Percentiles rank a stretch among this genome's conserved stretches.
Evolutionary conservation across 2,329 filamentous ascomycete species (phyloP).

Genomic region (Talaromyces albobiverticillius): DNA sequence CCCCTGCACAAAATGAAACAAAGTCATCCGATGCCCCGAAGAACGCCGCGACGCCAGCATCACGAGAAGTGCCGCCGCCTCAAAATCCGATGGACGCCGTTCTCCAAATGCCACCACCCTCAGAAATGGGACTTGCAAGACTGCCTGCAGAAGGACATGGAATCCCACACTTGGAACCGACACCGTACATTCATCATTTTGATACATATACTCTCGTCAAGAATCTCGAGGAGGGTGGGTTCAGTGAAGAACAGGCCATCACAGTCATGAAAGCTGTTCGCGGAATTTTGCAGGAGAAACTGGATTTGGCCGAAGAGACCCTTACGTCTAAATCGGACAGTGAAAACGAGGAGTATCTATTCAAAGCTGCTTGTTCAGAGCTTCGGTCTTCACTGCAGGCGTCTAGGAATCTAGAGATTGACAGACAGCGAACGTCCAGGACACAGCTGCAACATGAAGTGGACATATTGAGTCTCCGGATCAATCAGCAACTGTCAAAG

Average conservation of each 20-base stretch:
- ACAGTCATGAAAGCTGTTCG: constrained; percentile 92
- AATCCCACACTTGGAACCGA: constrained; percentile 63
- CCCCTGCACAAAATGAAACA: background rate
- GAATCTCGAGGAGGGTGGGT: constrained; percentile 69
- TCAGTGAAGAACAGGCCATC: constrained; percentile 70
- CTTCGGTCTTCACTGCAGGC: constrained; percentile 82
- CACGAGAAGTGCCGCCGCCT: constrained; percentile 9
- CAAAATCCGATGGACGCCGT: constrained; percentile 37
- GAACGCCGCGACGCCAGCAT: no score
- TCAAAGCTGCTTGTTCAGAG: constrained; percentile 89
- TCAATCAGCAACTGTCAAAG: constrained; percentile 77
- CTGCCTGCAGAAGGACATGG: constrained; percentile 40
- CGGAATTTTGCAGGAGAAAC: constrained; percentile 70
- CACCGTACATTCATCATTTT: constrained; percentile 91
- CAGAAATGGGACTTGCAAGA: constrained; percentile 29
- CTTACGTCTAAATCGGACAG: constrained; percentile 88
- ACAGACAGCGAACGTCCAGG: constrained; percentile 77
- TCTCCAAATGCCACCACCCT: constrained; percentile 41
- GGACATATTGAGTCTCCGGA: constrained; percentile 82
- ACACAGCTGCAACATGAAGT: constrained; percentile 88
- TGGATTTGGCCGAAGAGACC: constrained; percentile 74
- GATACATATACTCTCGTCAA: constrained; percentile 89
- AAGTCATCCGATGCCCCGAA: background rate
- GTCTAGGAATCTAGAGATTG: constrained; percentile 70
- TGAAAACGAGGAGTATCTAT: constrained; percentile 93